Percentiles rank a stretch among this genome's conserved stretches.
phyloP scores from a whole-genome alignment of 352 stramenopile species.

The Phytophthora sp. region DNA sequence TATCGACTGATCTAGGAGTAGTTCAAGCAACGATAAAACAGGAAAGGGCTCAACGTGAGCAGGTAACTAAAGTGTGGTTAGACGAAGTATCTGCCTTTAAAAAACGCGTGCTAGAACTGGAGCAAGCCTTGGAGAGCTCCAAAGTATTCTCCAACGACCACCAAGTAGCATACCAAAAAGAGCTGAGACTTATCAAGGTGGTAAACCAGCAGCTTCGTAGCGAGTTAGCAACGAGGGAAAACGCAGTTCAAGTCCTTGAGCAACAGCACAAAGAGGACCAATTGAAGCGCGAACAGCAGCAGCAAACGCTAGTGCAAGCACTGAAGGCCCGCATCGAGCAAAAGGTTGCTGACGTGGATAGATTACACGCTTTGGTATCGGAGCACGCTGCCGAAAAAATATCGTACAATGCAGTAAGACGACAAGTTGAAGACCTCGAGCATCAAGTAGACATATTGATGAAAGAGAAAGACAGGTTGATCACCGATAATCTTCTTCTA shows the following conservation, averaged over 20 bases:
- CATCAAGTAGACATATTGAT: slow-evolving; percentile 1
- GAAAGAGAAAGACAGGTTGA: slow-evolving; percentile 3
- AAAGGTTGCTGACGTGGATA: slow-evolving; percentile 16
- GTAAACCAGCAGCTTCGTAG: slow-evolving; percentile 7
- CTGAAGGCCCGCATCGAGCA: slow-evolving; percentile 20
- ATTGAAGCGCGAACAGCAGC: slow-evolving; percentile 1
- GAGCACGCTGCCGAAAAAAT: slow-evolving; percentile 1
- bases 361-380: background rate
- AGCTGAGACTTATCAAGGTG: slow-evolving; percentile 13
- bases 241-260: background rate
- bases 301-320: slow-evolving; percentile 20
- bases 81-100: background rate
- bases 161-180: slow-evolving; percentile 10
- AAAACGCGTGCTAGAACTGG: slow-evolving; percentile 10
- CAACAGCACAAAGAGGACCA: slow-evolving; percentile 9
- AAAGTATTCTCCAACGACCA: background rate
- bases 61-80: background rate
- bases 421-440: background rate
- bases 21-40: background rate
- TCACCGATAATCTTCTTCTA: background rate
- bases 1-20: slow-evolving; percentile 4
- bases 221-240: slow-evolving; percentile 3
- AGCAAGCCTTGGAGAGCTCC: slow-evolving; percentile 1
- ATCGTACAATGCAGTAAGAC: background rate
- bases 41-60: slow-evolving; percentile 4